A percentile compares a stretch with the other conserved stretches of the same genome.
Evolutionary conservation across 2,329 filamentous ascomycete species (phyloP).

Genomic region (Alternaria incomplexa): DNA sequence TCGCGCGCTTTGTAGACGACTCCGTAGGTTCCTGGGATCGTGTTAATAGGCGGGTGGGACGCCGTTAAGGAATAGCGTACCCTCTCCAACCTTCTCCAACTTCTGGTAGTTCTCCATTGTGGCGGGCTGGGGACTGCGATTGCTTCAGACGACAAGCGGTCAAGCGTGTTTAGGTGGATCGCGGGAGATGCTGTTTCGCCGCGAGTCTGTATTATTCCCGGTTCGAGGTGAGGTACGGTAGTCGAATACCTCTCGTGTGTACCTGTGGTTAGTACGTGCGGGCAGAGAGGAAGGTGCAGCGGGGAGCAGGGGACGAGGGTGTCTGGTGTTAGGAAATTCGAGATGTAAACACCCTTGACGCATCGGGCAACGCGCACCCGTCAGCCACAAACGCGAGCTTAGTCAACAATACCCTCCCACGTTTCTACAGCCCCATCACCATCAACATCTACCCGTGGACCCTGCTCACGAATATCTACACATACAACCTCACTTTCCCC

Average conservation of each 20-base stretch:
- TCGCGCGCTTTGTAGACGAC: conserved; percentile 95
- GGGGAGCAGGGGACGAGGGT: conserved; percentile 15
- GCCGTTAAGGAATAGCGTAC: conserved; percentile 54
- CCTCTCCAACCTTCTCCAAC: conserved; percentile 95
- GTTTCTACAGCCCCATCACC: too few relatives aligned
- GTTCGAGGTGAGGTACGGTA: not conserved
- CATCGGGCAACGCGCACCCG: conserved; percentile 24
- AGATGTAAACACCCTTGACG: conserved; percentile 30
- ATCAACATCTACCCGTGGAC: too few relatives aligned
- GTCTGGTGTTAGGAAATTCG: conserved; percentile 29
- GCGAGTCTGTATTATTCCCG: not conserved
- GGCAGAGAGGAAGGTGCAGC: conserved; percentile 7
- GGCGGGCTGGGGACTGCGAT: conserved; percentile 13
- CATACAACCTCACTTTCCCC: too few relatives aligned
- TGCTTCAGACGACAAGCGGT: conserved; percentile 31
- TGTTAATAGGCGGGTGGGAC: conserved; percentile 6
- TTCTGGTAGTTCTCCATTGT: conserved; percentile 96
- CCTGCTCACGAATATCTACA: too few relatives aligned
- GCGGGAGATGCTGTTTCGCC: not conserved
- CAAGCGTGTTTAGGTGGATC: conserved; percentile 10
- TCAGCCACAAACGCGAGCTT: conserved; percentile 33
- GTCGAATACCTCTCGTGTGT: not conserved
- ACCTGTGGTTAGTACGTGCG: conserved; percentile 39
- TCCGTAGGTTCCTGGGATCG: conserved; percentile 81
- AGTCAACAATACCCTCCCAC: conserved; percentile 14